Conservation (phyloP, 1,139 yeast genomes). For the Candida anutae region DNA sequence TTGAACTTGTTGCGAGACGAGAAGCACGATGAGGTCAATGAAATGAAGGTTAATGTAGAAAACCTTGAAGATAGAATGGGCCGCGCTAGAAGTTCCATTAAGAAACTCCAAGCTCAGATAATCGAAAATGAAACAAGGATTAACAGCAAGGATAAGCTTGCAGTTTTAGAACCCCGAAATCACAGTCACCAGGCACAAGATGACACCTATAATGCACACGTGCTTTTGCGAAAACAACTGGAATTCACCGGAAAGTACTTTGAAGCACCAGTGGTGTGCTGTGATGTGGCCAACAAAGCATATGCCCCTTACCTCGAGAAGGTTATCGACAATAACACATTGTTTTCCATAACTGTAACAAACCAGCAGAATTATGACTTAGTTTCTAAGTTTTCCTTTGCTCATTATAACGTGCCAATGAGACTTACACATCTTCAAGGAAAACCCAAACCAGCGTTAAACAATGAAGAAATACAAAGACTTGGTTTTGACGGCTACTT, state of each 20-base stretch:
- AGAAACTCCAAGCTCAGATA: slow-evolving; percentile 3
- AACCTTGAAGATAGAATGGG: slow-evolving; percentile 4
- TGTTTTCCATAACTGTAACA: slow-evolving; percentile 40
- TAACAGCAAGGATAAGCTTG: slow-evolving; percentile 45
- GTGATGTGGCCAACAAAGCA: slow-evolving; percentile 42
- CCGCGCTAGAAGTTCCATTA: slow-evolving; percentile 5
- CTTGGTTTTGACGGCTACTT: slow-evolving; percentile 78
- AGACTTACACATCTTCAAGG: slow-evolving; percentile 16
- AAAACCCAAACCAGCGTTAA: slow-evolving; percentile 7
- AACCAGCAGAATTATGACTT: slow-evolving; percentile 36
- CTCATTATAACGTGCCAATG: slow-evolving; percentile 26
- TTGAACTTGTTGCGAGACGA: slow-evolving; percentile 8
- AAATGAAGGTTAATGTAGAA: slow-evolving; percentile 1
- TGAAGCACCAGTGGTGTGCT: slow-evolving; percentile 73
- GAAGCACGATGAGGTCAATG: slow-evolving; percentile 8
- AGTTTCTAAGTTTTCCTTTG: slow-evolving; percentile 25
- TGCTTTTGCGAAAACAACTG: slow-evolving; percentile 18
- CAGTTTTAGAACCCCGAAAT: slow-evolving; percentile 27
- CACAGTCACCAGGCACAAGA: slow-evolving; percentile 21
- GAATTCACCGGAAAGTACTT: slow-evolving; percentile 37
- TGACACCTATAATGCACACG: slow-evolving; percentile 25
- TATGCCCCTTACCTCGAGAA: slow-evolving; percentile 54
- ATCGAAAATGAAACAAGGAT: slow-evolving; percentile 19
- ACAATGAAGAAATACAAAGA: slow-evolving; percentile 26
- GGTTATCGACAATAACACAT: slow-evolving; percentile 45